Evolutionary conservation across 176 grass and related monocot genomes (phyloP).

Genomic region (Oryza meridionalis): DNA sequence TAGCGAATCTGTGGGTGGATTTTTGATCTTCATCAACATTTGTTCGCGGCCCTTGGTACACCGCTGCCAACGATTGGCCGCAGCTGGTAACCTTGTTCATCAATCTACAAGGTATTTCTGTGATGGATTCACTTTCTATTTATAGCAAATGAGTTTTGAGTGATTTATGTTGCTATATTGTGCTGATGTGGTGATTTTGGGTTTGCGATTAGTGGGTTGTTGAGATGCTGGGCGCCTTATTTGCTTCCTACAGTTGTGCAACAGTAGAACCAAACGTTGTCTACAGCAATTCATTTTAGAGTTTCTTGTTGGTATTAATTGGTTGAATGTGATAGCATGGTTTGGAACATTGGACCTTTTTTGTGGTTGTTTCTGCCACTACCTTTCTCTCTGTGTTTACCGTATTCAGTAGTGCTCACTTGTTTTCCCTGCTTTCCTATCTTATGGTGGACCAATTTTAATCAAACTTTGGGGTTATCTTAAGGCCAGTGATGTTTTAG

Average conservation of each 20-base stretch:
- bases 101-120: neutral
- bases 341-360: neutral
- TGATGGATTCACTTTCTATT: neutral
- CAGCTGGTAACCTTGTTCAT: conserved; percentile 32
- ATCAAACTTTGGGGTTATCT: neutral
- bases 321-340: neutral
- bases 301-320: neutral
- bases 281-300: neutral
- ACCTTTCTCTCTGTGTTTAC: neutral
- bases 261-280: neutral
- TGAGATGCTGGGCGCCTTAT: neutral
- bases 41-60: neutral
- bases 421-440: neutral
- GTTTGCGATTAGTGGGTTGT: neutral
- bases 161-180: conserved; percentile 7
- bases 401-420: neutral
- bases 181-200: neutral
- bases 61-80: neutral
- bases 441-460: conserved; percentile 4
- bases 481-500: neutral
- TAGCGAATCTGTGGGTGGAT: conserved; percentile 1
- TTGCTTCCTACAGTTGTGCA: neutral
- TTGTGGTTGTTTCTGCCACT: neutral
- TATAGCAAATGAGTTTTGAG: neutral
- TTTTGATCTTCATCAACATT: neutral